Evolutionary conservation across 192 early-diverging fungal species (phyloP).

Genomic region (Geranomyces variabilis): DNA sequence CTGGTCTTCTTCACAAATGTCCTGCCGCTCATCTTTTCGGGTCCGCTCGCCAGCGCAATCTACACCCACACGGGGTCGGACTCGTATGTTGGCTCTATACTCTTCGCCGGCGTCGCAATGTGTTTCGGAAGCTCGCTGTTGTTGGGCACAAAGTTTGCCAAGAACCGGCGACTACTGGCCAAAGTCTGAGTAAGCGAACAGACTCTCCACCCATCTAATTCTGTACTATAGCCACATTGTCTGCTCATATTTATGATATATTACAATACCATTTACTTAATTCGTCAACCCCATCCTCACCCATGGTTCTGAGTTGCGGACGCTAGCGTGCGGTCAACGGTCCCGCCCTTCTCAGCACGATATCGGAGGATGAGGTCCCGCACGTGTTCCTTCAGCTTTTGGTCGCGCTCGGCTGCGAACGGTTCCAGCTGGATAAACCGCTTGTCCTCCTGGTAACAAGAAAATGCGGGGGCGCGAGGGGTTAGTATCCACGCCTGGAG

Average conservation of each 20-base stretch:
- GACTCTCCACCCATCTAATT: background rate
- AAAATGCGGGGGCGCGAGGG: too few relatives aligned
- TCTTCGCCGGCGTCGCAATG: conserved; percentile 10
- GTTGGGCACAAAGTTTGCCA: conserved; percentile 6
- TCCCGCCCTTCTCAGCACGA: conserved; percentile 33
- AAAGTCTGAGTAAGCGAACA: too few relatives aligned
- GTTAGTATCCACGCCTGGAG: too few relatives aligned
- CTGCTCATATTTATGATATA: too few relatives aligned
- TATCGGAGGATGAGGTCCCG: conserved; percentile 28
- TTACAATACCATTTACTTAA: too few relatives aligned
- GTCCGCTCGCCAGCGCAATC: conserved; percentile 16
- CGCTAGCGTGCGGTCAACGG: conserved; percentile 29
- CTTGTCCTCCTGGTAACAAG: conserved; percentile 50
- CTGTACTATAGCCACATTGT: background rate
- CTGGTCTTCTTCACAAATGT: conserved; percentile 11
- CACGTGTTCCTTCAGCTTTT: conserved; percentile 45
- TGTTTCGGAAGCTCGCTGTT: conserved; percentile 1
- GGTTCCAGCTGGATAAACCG: conserved; percentile 47
- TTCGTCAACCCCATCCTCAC: too few relatives aligned
- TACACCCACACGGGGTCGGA: background rate
- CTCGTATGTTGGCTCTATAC: background rate
- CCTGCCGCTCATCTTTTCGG: conserved; percentile 10
- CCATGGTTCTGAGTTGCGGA: too few relatives aligned
- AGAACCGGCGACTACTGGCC: background rate
- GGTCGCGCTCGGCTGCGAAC: conserved; percentile 49